These are phyloP conservation scores for Prunus dulcis DNA, from an alignment of 306 rosid species.

Conservation along the genomic window DNA sequence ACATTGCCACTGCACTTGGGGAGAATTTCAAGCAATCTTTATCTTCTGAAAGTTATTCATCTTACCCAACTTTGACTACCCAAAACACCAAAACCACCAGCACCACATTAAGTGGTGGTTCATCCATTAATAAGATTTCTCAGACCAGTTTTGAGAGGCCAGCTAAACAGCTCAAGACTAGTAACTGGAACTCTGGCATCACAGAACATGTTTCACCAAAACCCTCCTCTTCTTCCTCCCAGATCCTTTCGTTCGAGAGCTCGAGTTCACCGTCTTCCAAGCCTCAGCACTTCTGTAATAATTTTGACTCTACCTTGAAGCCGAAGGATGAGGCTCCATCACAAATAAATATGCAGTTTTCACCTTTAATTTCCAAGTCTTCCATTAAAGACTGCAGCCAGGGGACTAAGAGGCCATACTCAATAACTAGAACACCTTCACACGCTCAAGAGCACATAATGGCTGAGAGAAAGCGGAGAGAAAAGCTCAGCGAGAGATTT, in stretches of 20 bases:
- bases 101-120: conserved; percentile 31
- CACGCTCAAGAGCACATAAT: conserved; percentile 68
- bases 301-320: conserved; percentile 16
- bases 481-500: conserved; percentile 72
- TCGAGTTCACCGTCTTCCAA: conserved; percentile 13
- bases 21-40: conserved; percentile 29
- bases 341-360: conserved; percentile 24
- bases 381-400: conserved; percentile 18
- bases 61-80: conserved; percentile 25
- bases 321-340: conserved; percentile 28
- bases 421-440: conserved; percentile 28
- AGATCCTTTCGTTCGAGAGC: conserved; percentile 57
- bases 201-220: conserved; percentile 23
- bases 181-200: conserved; percentile 24
- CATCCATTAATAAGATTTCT: conserved; percentile 29
- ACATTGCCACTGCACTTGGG: conserved; percentile 31
- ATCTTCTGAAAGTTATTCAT: conserved; percentile 39
- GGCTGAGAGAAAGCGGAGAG: conserved; percentile 79
- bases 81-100: conserved; percentile 16
- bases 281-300: conserved; percentile 17
- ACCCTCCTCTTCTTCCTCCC: conserved; percentile 42
- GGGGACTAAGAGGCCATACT: conserved; percentile 30
- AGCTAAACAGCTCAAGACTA: conserved; percentile 24
- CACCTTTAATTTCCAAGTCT: conserved; percentile 10
- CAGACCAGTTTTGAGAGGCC: conserved; percentile 34